A percentile compares a stretch with the other conserved stretches of the same genome.
phyloP scores from a whole-genome alignment of 2,329 filamentous ascomycete genomes.

The Aspergillus cejpii region DNA sequence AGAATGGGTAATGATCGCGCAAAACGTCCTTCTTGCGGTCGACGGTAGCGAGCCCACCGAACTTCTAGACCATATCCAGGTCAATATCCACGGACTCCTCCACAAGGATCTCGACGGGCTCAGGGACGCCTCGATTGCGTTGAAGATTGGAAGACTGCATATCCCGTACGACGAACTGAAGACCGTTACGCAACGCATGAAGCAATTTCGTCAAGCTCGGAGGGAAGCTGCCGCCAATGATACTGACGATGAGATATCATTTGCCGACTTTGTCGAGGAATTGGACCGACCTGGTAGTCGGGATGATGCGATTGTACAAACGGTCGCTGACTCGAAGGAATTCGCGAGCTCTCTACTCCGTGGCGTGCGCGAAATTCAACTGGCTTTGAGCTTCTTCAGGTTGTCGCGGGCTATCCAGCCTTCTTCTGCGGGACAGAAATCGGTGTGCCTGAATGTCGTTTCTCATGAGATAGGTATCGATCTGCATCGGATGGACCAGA shows the following conservation, averaged over 20 bases:
- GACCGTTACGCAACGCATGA: slow-evolving; percentile 35
- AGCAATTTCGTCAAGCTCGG: slow-evolving; percentile 30
- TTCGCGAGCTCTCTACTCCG: slow-evolving; percentile 83
- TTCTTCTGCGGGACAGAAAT: slow-evolving; percentile 59
- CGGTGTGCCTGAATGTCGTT: slow-evolving; percentile 75
- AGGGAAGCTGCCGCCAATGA: slow-evolving; percentile 37
- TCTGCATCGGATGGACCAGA: slow-evolving; percentile 81
- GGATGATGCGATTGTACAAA: slow-evolving; percentile 65
- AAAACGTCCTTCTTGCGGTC: slow-evolving; percentile 82
- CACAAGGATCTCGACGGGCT: slow-evolving; percentile 80
- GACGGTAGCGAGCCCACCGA: slow-evolving; percentile 80
- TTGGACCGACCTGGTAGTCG: slow-evolving; percentile 60
- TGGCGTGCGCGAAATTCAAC: slow-evolving; percentile 93
- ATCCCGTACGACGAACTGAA: slow-evolving; percentile 83
- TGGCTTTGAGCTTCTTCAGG: slow-evolving; percentile 85
- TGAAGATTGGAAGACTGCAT: slow-evolving; percentile 86
- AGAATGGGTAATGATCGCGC: slow-evolving; percentile 85
- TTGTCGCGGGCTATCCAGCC: slow-evolving; percentile 72
- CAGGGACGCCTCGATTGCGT: slow-evolving; percentile 77
- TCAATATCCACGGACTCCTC: slow-evolving; percentile 88
- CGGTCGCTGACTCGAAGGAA: slow-evolving; percentile 85
- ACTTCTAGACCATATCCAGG: slow-evolving; percentile 74
- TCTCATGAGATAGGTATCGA: slow-evolving; percentile 97
- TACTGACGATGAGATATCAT: slow-evolving; percentile 53
- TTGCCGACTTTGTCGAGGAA: slow-evolving; percentile 69